Evolutionary conservation across 257 asterid species (phyloP).

Genomic region (Coffea eugenioides): DNA sequence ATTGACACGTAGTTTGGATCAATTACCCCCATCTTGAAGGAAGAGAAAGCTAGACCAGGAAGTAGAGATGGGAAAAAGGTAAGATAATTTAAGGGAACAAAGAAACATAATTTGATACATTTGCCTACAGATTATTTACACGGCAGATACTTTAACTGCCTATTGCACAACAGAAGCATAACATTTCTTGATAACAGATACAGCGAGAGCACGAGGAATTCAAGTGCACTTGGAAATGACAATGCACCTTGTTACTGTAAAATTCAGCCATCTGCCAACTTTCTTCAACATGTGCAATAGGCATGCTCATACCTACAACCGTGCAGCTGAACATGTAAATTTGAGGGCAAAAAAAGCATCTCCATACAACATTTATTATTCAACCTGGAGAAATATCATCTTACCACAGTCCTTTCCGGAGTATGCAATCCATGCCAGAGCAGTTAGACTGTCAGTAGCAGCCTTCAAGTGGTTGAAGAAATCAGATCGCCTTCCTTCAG

Average conservation of each 20-base stretch:
- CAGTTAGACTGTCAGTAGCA: constrained; percentile 80
- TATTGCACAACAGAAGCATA: neutral
- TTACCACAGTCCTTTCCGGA: constrained; percentile 91
- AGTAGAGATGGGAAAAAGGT: neutral
- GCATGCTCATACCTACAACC: constrained; percentile 88
- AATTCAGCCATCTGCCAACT: constrained; percentile 99
- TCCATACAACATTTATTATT: neutral
- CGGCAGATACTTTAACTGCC: neutral
- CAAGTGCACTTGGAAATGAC: neutral
- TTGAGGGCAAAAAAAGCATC: constrained; percentile 7
- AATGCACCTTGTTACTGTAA: constrained; percentile 76
- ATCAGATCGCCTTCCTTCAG: constrained; percentile 82
- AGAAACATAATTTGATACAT: neutral
- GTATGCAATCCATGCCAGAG: constrained; percentile 94
- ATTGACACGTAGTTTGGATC: neutral
- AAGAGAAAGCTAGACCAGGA: neutral
- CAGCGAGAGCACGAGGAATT: neutral
- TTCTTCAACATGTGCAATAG: constrained; percentile 93
- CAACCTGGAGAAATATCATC: constrained; percentile 8
- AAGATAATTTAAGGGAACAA: neutral
- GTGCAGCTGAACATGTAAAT: constrained; percentile 12
- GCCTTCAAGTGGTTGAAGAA: constrained; percentile 85
- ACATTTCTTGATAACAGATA: neutral
- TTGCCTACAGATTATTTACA: neutral
- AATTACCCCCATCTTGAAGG: neutral